A percentile compares a stretch with the other conserved stretches of the same genome.
phyloP scores from a whole-genome alignment of 768 basidiomycete species.

The Omphalotus guepiniiformis region DNA sequence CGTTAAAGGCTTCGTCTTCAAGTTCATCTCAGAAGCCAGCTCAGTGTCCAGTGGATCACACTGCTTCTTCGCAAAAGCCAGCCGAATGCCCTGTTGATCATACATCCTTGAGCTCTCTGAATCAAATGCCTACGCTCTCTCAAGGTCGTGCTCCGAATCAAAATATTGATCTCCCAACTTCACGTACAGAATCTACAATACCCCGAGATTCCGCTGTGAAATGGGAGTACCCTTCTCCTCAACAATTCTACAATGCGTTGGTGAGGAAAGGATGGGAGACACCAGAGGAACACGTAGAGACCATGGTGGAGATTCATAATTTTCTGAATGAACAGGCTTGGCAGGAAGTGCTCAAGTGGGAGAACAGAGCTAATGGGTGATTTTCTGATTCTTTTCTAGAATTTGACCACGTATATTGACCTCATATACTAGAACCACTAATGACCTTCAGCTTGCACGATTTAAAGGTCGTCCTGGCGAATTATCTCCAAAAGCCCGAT shows the following conservation, averaged over 20 bases:
- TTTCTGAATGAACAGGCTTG: constrained; percentile 97
- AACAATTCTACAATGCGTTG: constrained; percentile 97
- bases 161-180: constrained; percentile 57
- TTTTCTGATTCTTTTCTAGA: constrained; percentile 20
- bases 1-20: constrained; percentile 13
- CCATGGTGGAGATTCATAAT: constrained; percentile 98
- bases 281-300: constrained; percentile 92
- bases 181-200: constrained; percentile 80
- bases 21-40: constrained; percentile 25
- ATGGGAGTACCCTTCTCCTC: constrained; percentile 97
- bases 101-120: constrained; percentile 58
- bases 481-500: constrained; percentile 89
- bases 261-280: constrained; percentile 97
- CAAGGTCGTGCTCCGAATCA: constrained; percentile 63
- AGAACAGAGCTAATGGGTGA: constrained; percentile 62
- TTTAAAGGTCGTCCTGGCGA: constrained; percentile 92
- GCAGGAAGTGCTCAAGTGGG: constrained; percentile 93
- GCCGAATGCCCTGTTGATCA: constrained; percentile 57
- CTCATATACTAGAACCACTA: constrained; percentile 38
- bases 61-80: constrained; percentile 14
- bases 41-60: constrained; percentile 36
- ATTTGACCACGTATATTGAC: constrained; percentile 6
- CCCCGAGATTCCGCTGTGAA: constrained; percentile 55
- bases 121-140: constrained; percentile 85
- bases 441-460: constrained; percentile 69